Percentiles rank a stretch among this genome's conserved stretches.
Evolutionary conservation across 78 protist genomes (phyloP).

Genomic region (Dictyostelium purpureum): DNA sequence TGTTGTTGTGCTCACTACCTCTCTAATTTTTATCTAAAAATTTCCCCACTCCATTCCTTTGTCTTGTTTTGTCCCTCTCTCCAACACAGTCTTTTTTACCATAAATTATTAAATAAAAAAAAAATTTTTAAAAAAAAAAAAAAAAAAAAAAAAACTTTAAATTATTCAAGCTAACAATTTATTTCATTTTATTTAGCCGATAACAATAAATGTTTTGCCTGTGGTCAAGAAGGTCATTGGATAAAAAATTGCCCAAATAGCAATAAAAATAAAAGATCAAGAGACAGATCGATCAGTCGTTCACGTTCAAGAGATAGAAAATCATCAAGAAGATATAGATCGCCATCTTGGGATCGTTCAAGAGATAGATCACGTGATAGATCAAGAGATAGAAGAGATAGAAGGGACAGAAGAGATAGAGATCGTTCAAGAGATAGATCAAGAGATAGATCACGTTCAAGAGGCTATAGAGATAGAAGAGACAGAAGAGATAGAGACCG

Average conservation of each 20-base stretch:
- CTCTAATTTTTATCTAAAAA: too few species aligned
- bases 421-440: conserved; percentile 48
- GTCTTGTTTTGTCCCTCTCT: not conserved
- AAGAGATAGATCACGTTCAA: conserved; percentile 19
- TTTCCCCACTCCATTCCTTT: not conserved
- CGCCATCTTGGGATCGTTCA: not conserved
- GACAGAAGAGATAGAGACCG: conserved; percentile 3
- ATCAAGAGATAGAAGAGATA: conserved; percentile 26
- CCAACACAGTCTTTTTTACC: not conserved
- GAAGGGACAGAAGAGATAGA: not conserved
- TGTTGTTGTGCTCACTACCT: too few species aligned
- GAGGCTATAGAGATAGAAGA: not conserved
- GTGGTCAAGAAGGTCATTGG: conserved; percentile 71
- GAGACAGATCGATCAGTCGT: conserved; percentile 23
- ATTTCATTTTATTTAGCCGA: conserved; percentile 14
- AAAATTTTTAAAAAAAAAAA: not conserved
- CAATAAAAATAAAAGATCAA: conserved; percentile 6
- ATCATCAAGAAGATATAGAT: conserved; percentile 10
- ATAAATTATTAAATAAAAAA: too few species aligned
- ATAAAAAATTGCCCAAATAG: conserved; percentile 66
- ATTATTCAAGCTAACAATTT: not conserved
- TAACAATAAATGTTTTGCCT: conserved; percentile 60
- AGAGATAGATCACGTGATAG: conserved; percentile 24
- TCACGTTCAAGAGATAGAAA: conserved; percentile 27
- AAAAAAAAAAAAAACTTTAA: not conserved